Conservation (phyloP, 2,329 filamentous ascomycete species). For the Apiospora rasikravindrae region DNA sequence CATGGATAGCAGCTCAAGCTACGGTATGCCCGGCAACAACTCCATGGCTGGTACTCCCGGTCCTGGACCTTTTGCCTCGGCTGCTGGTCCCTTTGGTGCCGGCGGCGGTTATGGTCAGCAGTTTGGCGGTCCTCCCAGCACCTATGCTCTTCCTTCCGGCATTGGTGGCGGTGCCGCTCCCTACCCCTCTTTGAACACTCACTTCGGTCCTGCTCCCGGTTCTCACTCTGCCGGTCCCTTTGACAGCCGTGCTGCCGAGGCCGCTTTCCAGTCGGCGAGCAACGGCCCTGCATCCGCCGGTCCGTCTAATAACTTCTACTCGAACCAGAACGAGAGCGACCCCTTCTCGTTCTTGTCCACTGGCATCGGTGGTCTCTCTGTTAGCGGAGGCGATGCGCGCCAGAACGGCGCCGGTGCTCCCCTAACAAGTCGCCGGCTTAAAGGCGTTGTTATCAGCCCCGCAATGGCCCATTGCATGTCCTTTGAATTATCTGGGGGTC, state of each 20-base stretch:
- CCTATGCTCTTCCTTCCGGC: constrained; percentile 86
- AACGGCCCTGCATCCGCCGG: constrained; percentile 81
- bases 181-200: constrained; percentile 83
- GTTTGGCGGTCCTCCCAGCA: constrained; percentile 85
- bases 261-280: constrained; percentile 87
- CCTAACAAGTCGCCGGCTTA: constrained; percentile 66
- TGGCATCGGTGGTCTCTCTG: constrained; percentile 74
- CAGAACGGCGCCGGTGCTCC: constrained; percentile 65
- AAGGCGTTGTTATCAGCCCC: constrained; percentile 26
- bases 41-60: constrained; percentile 87
- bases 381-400: constrained; percentile 68
- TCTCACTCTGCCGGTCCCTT: constrained; percentile 87
- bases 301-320: constrained; percentile 76
- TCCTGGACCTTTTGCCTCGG: constrained; percentile 76
- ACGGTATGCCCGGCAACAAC: constrained; percentile 82
- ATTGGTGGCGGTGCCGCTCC: constrained; percentile 78
- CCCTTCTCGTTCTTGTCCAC: constrained; percentile 81
- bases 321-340: constrained; percentile 69
- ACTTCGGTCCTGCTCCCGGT: constrained; percentile 76
- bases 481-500: constrained; percentile 22
- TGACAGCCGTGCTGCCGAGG: constrained; percentile 91
- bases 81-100: constrained; percentile 67
- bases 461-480: constrained; percentile 25
- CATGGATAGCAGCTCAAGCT: constrained; percentile 85
- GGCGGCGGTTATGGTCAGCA: constrained; percentile 74